Evolutionary conservation across 345 rosid species (phyloP).

Genomic region (Mallotus nudiflorus): DNA sequence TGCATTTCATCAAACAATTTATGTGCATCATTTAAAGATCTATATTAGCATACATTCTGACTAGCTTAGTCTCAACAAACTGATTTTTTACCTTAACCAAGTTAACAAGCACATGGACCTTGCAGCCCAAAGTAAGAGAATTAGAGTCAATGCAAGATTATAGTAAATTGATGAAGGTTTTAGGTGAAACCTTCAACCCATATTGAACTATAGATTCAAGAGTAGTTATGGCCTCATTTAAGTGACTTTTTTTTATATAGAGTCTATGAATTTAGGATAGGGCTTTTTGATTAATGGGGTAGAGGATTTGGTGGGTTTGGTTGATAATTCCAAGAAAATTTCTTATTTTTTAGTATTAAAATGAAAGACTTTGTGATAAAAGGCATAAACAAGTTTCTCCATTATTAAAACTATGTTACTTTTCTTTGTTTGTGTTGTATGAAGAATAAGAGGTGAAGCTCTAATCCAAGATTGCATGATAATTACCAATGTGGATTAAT

Average conservation of each 20-base stretch:
- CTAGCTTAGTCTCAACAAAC: conserved; percentile 66
- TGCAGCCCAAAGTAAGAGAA: conserved; percentile 59
- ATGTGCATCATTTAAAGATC: conserved; percentile 61
- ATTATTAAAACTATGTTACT: conserved; percentile 18
- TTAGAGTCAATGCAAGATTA: conserved; percentile 65
- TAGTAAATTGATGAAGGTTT: conserved; percentile 51
- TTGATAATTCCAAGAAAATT: conserved; percentile 28
- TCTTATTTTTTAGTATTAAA: conserved; percentile 39
- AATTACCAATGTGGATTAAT: no score
- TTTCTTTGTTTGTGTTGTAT: neutral
- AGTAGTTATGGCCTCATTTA: conserved; percentile 55
- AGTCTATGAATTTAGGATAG: conserved; percentile 41
- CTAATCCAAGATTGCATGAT: no score
- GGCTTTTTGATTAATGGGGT: conserved; percentile 32
- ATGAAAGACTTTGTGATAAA: conserved; percentile 44
- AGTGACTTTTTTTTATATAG: conserved; percentile 54
- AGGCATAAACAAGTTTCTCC: conserved; percentile 59
- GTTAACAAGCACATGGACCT: conserved; percentile 51
- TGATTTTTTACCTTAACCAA: conserved; percentile 37
- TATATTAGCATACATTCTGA: conserved; percentile 74
- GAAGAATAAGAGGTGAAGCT: neutral
- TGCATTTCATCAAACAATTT: conserved; percentile 68
- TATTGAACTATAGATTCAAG: conserved; percentile 52
- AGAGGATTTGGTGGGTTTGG: conserved; percentile 24
- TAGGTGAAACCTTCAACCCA: conserved; percentile 53